These are phyloP conservation scores for Chernovozyma aurita DNA, from an alignment of 1,139 yeast species.

Conservation along the genomic window DNA sequence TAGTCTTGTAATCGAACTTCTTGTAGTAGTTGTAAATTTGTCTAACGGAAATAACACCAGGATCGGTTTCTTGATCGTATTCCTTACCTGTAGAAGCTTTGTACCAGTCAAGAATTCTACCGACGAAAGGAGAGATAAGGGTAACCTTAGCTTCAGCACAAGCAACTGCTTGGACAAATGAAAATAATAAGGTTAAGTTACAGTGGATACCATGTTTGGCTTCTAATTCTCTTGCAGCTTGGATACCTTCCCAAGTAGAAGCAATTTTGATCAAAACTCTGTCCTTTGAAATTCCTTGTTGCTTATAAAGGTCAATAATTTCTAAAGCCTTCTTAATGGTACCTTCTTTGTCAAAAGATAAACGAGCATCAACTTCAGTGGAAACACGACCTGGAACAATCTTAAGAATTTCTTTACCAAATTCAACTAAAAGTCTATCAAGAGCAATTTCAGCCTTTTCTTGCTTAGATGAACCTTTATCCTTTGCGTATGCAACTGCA, in stretches of 20 bases:
- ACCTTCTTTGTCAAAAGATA: slow-evolving; percentile 91
- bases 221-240: slow-evolving; percentile 96
- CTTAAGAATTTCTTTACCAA: slow-evolving; percentile 87
- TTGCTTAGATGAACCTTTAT: slow-evolving; percentile 47
- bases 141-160: slow-evolving; percentile 98
- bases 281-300: slow-evolving; percentile 79
- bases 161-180: slow-evolving; percentile 96
- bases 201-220: slow-evolving; percentile 86
- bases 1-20: slow-evolving; percentile 93
- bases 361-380: slow-evolving; percentile 98
- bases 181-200: slow-evolving; percentile 92
- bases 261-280: slow-evolving; percentile 94
- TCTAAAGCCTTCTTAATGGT: slow-evolving; percentile 89
- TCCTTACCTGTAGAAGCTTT: slow-evolving; percentile 90
- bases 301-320: slow-evolving; percentile 79
- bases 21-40: slow-evolving; percentile 94
- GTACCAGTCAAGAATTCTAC: slow-evolving; percentile 99
- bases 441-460: slow-evolving; percentile 73
- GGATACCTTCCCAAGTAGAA: slow-evolving; percentile 99
- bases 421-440: slow-evolving; percentile 90
- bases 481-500: slow-evolving; percentile 85
- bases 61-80: slow-evolving; percentile 79
- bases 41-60: slow-evolving; percentile 93
- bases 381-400: slow-evolving; percentile 99
- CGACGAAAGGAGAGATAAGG: slow-evolving; percentile 96